Percentiles rank a stretch among this genome's conserved stretches.
Evolutionary conservation across 306 rosid species (phyloP).

Genomic region (Canavalia gladiata): DNA sequence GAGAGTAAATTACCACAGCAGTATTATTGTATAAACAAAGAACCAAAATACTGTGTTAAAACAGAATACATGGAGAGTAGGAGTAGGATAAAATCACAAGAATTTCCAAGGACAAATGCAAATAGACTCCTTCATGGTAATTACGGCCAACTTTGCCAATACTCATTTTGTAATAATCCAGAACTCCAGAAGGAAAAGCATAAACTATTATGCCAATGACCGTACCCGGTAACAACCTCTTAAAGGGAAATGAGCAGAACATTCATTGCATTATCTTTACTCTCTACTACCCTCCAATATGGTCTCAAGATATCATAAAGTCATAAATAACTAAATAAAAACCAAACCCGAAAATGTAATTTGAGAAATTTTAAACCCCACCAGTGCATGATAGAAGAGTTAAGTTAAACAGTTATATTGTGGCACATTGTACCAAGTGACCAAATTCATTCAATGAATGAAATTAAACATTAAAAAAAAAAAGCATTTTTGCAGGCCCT

Average conservation of each 20-base stretch:
- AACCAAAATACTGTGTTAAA: constrained; percentile 1
- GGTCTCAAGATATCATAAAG: too few relatives aligned
- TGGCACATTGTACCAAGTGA: constrained; percentile 6
- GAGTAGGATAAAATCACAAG: constrained; percentile 2
- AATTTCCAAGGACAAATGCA: constrained; percentile 16
- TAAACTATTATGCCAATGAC: not conserved
- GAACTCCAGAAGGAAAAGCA: not conserved
- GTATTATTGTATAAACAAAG: constrained; percentile 9
- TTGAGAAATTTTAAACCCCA: not conserved
- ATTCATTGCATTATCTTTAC: too few relatives aligned
- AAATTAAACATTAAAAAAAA: not conserved
- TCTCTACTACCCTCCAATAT: too few relatives aligned
- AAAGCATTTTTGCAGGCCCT: not conserved
- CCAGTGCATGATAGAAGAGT: too few relatives aligned
- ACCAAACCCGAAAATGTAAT: not conserved
- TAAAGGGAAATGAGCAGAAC: too few relatives aligned
- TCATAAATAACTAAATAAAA: constrained; percentile 3
- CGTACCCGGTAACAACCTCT: not conserved
- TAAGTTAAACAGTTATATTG: not conserved
- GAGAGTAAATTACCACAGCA: constrained; percentile 38
- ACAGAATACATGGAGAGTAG: not conserved
- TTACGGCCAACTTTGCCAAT: not conserved
- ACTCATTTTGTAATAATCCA: not conserved
- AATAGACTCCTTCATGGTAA: not conserved
- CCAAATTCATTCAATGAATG: not conserved